phyloP scores from a whole-genome alignment of 345 rosid genomes.

The Syzygium grande region DNA sequence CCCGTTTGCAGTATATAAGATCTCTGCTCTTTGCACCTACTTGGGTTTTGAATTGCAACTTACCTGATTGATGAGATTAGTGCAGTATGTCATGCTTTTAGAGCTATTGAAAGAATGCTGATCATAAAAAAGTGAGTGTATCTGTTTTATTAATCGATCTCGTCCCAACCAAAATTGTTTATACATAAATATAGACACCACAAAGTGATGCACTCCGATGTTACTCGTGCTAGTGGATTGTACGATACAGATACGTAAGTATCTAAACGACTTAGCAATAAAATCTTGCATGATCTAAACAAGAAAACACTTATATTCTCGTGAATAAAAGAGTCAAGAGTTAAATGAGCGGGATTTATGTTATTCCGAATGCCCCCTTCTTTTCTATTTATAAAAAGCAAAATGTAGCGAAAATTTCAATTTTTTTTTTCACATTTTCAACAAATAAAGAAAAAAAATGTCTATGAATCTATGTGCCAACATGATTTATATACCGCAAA shows the following conservation, averaged over 20 bases:
- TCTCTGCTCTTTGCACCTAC: not conserved
- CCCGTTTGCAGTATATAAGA: not conserved
- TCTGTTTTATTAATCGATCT: not conserved
- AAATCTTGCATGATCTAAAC: not conserved
- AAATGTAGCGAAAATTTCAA: not conserved
- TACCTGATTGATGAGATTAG: not conserved
- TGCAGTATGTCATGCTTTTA: not conserved
- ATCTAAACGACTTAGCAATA: not conserved
- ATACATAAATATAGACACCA: not conserved
- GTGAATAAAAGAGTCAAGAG: not conserved
- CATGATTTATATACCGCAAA: not conserved
- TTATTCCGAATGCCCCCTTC: not conserved
- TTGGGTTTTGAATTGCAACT: not conserved
- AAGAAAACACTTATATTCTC: not conserved
- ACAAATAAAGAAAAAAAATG: not conserved
- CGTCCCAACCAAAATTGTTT: not conserved
- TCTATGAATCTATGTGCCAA: not conserved
- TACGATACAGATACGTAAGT: not conserved
- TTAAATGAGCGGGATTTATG: not conserved
- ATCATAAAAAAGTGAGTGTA: not conserved
- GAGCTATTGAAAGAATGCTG: not conserved
- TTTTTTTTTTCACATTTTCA: not conserved
- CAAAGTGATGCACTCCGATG: not conserved
- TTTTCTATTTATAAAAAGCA: not conserved
- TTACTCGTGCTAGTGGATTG: not conserved